phyloP scores from a whole-genome alignment of 1,284 basidiomycete genomes.

The Pseudozyma sp. region DNA sequence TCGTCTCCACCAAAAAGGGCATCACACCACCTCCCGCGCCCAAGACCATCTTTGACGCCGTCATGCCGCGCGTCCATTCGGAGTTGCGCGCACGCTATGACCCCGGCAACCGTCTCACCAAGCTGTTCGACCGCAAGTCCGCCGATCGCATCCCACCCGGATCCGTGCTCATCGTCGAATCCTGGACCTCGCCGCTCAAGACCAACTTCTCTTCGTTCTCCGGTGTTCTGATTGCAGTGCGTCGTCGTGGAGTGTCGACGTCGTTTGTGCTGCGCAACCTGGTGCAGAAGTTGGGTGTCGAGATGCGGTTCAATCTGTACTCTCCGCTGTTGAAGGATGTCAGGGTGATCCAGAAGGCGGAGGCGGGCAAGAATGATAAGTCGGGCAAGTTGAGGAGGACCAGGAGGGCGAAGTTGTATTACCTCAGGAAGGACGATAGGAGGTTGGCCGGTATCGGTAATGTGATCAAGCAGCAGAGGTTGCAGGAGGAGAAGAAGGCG shows the following conservation, averaged over 20 bases:
- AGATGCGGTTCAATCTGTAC: conserved; percentile 66
- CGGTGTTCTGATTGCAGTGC: conserved; percentile 64
- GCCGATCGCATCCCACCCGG: conserved; percentile 60
- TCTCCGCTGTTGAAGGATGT: conserved; percentile 66
- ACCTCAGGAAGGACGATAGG: conserved; percentile 63
- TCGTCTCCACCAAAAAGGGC: conserved; percentile 38
- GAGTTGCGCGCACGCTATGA: conserved; percentile 60
- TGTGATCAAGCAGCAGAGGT: conserved; percentile 58
- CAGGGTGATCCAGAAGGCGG: conserved; percentile 60
- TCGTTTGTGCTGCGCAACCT: conserved; percentile 66
- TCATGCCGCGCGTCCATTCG: conserved; percentile 59
- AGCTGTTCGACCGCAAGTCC: conserved; percentile 62
- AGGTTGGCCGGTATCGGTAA: conserved; percentile 55
- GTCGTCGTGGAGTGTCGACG: conserved; percentile 60
- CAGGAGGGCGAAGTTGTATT: conserved; percentile 67
- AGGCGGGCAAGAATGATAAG: conserved; percentile 58
- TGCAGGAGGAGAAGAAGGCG: conserved; percentile 48
- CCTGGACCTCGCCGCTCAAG: conserved; percentile 57
- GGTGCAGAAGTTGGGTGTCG: conserved; percentile 67
- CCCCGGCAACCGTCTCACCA: conserved; percentile 56
- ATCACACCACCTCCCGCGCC: conserved; percentile 44
- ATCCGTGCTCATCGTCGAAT: conserved; percentile 65
- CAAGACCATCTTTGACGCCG: conserved; percentile 47
- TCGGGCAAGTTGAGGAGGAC: conserved; percentile 54
- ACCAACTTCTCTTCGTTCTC: conserved; percentile 62